phyloP scores from a whole-genome alignment of 2,329 filamentous ascomycete genomes.

The Coniochaeta sp. region DNA sequence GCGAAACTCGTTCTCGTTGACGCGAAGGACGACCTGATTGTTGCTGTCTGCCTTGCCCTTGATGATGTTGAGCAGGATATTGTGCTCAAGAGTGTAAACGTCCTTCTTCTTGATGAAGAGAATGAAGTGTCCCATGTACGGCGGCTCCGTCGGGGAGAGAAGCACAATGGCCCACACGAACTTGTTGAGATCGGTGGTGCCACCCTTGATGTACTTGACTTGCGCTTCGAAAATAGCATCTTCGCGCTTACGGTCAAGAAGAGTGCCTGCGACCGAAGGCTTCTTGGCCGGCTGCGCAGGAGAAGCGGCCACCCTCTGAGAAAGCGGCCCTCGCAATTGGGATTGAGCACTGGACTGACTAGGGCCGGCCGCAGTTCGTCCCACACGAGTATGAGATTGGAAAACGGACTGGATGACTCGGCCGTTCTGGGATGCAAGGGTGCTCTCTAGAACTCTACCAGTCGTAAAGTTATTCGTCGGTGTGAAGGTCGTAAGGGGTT shows the following conservation, averaged over 20 bases:
- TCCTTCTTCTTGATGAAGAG: constrained; percentile 1
- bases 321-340: neutral
- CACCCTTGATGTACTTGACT: neutral
- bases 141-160: neutral
- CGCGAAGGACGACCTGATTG: neutral
- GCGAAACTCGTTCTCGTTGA: neutral
- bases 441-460: neutral
- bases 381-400: neutral
- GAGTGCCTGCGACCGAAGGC: neutral
- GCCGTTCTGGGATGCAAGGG: neutral
- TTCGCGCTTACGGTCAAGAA: neutral
- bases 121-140: neutral
- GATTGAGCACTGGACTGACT: neutral
- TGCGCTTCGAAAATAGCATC: neutral
- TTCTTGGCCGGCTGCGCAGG: neutral
- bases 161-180: neutral
- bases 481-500: neutral
- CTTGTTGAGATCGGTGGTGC: neutral
- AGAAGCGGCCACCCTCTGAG: neutral
- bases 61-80: neutral
- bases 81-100: neutral
- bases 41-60: neutral
- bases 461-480: no score
- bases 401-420: neutral
- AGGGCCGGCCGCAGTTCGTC: neutral